phyloP scores from a whole-genome alignment of 345 rosid species.

The Brassica incana region DNA sequence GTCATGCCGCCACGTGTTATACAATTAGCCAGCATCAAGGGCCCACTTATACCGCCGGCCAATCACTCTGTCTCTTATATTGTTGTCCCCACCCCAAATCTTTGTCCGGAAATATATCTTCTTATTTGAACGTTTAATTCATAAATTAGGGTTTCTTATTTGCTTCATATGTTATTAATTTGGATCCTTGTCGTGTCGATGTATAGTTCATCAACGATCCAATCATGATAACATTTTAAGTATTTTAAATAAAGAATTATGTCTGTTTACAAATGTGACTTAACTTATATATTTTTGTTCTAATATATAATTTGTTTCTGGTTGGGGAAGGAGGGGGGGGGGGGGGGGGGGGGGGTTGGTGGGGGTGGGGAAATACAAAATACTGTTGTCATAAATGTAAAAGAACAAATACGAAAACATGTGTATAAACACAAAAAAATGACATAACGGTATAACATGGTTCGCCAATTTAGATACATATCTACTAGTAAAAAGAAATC shows the following conservation, averaged over 20 bases:
- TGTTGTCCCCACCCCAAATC: conserved; percentile 5
- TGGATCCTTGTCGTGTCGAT: not conserved
- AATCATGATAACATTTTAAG: not conserved
- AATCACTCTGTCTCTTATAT: conserved; percentile 19
- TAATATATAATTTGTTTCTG: no score
- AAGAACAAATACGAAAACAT: no score
- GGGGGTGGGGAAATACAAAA: no score
- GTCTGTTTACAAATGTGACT: not conserved
- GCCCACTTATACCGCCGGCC: conserved; percentile 29
- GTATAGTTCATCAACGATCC: not conserved
- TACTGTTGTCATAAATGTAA: no score
- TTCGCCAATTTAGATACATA: no score
- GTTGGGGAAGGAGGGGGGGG: no score
- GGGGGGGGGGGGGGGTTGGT: no score
- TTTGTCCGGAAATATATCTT: not conserved
- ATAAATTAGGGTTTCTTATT: not conserved
- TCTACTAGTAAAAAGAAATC: no score
- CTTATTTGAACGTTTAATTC: not conserved
- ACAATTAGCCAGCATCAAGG: not conserved
- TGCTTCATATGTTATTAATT: not conserved
- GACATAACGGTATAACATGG: no score
- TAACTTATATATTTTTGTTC: no score
- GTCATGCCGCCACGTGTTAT: conserved; percentile 33
- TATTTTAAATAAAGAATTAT: no score
- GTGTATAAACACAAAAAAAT: no score